phyloP scores from a whole-genome alignment of 768 basidiomycete species.

The Butyriboletus loyo region DNA sequence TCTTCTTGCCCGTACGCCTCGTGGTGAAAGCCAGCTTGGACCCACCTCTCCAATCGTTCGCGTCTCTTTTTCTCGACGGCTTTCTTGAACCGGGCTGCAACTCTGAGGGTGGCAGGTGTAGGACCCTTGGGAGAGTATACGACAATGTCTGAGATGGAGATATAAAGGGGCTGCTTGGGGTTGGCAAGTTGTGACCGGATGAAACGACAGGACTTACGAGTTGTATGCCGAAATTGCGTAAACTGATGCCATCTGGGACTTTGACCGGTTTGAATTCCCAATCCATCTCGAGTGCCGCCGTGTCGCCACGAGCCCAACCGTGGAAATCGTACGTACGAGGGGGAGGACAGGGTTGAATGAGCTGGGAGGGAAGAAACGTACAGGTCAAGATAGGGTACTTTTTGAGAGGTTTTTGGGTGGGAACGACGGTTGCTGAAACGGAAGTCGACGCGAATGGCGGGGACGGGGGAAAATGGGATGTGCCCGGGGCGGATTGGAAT shows the following conservation, averaged over 20 bases:
- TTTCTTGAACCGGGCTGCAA: conserved; percentile 63
- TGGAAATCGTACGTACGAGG: conserved; percentile 20
- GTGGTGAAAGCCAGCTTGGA: conserved; percentile 14
- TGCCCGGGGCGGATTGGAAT: conserved; percentile 3
- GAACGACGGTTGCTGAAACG: conserved; percentile 7
- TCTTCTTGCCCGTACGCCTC: conserved; percentile 3
- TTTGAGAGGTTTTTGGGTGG: conserved; percentile 9
- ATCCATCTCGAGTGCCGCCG: conserved; percentile 24
- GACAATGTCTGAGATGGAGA: conserved; percentile 86
- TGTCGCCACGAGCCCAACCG: conserved; percentile 17
- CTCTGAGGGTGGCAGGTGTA: conserved; percentile 48
- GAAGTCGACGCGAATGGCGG: not conserved
- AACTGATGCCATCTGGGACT: conserved; percentile 78
- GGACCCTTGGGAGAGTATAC: conserved; percentile 76
- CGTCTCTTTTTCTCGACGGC: conserved; percentile 57
- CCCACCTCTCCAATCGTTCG: conserved; percentile 40
- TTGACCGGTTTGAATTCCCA: conserved; percentile 69
- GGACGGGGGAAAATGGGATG: not conserved
- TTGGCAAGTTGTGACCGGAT: not conserved
- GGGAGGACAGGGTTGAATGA: conserved; percentile 32
- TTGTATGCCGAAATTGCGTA: conserved; percentile 89
- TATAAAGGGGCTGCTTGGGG: conserved; percentile 68
- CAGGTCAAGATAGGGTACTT: conserved; percentile 44
- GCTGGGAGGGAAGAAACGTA: conserved; percentile 48
- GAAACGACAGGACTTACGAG: conserved; percentile 51